These are phyloP conservation scores for Rhodotorula paludigena DNA, from an alignment of 768 basidiomycete species.

Conservation along the genomic window DNA sequence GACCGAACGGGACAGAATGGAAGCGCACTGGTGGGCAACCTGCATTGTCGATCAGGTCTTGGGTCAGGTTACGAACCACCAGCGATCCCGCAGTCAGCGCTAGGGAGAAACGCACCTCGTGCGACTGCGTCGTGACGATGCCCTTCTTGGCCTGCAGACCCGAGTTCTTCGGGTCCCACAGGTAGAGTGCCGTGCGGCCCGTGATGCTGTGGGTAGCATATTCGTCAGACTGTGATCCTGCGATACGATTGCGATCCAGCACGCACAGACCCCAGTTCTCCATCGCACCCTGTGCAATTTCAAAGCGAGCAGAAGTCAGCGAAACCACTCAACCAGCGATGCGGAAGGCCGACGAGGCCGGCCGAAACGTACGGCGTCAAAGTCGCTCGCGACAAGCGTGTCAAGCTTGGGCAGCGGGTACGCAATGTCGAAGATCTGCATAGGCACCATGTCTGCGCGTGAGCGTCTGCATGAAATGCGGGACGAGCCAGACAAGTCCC, in stretches of 20 bases:
- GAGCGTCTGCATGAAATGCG: too few species aligned
- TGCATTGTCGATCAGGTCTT: background rate
- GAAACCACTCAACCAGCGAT: too few species aligned
- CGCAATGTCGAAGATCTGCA: slow-evolving; percentile 78
- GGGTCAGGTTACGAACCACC: too few species aligned
- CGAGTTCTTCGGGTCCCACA: slow-evolving; percentile 70
- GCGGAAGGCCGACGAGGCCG: too few species aligned
- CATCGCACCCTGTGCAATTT: slow-evolving; percentile 48
- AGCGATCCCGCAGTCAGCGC: too few species aligned
- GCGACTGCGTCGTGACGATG: slow-evolving; percentile 71
- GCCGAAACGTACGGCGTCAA: slow-evolving; percentile 56
- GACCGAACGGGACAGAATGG: too few species aligned
- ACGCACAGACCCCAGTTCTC: slow-evolving; percentile 67
- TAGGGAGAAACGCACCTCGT: slow-evolving; percentile 64
- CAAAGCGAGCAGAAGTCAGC: background rate
- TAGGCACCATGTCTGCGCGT: too few species aligned
- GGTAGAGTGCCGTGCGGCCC: slow-evolving; percentile 72
- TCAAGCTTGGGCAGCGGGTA: slow-evolving; percentile 93
- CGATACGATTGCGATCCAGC: background rate
- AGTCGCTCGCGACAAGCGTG: slow-evolving; percentile 82
- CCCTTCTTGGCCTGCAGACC: slow-evolving; percentile 70
- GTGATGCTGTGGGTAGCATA: slow-evolving; percentile 55
- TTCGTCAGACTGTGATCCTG: background rate
- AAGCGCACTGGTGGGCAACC: slow-evolving; percentile 38
- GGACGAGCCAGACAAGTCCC: too few species aligned